Base-by-base conservation (phyloP, 441 rosid species). In the Croton laevigatus region DNA sequence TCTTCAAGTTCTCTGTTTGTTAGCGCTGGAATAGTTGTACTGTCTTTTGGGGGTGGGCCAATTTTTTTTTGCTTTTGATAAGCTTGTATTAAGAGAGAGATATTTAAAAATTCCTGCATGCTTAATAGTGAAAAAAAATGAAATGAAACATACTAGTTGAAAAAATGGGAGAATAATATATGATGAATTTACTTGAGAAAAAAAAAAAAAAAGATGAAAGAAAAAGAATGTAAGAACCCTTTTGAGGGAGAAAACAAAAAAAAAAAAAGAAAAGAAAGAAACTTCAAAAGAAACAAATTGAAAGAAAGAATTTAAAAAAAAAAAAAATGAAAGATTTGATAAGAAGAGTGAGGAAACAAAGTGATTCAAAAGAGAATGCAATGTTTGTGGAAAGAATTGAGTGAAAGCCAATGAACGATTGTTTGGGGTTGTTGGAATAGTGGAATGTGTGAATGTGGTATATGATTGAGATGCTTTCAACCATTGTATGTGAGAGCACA, bases 1-100 rank as follows among this genome's bases (percentile, higher is more conserved):
- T 76, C 82, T 75, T 84, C 89, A 59, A 86, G 88, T 84, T 87
- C 77, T 78, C 84, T 79, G 73, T 83, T 72, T 80, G 73, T 75
- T 81, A 75, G 80, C 70, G 72, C 84, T 82, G 84, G 88, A 79
- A 79, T 83, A 71, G 48, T 78, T 81, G 59, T 80, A 54, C 59
- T 76, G 76, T 82, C 65, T 80, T 79, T 78, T 76, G 72, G 67
- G 80, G 81, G 51, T 73, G 83, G 78, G 76, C 74, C 65, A 62
- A 45, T 13, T 60, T 71, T 78, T 78, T 40, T 62, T 71, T 77
- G 45, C 69, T 74, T 69, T 67, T 38, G 42, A 62, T 76, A 75
- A 48, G 60, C 73, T 79, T 73, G 75, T 69, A 58, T 76, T 73
- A 34, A 19, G 68, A 53, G 73, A 65, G 63, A 42, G 22, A 40